A percentile compares a stretch with the other conserved stretches of the same genome.
These are phyloP conservation scores for Cyberlindnera samutprakarnensis DNA, from an alignment of 805 yeast genomes.

Conservation along the genomic window DNA sequence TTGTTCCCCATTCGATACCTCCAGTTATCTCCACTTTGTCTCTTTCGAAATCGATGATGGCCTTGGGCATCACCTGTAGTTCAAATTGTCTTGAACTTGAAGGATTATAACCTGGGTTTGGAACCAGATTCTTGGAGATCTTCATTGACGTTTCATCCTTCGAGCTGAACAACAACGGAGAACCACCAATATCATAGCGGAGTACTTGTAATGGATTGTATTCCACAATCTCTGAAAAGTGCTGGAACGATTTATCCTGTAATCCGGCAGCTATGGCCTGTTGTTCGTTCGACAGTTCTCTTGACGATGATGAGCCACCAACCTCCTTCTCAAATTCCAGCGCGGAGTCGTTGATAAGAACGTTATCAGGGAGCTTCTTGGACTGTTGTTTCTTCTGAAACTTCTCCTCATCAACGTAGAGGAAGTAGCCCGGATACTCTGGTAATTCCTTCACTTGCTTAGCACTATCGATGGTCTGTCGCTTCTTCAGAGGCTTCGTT, in stretches of 20 bases:
- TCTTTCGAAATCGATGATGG: slow-evolving; percentile 74
- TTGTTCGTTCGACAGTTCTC: slow-evolving; percentile 30
- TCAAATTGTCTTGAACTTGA: slow-evolving; percentile 61
- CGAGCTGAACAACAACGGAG: slow-evolving; percentile 63
- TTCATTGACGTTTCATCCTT: slow-evolving; percentile 46
- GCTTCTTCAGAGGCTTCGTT: neutral
- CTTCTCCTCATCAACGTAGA: slow-evolving; percentile 68
- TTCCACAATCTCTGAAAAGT: slow-evolving; percentile 66
- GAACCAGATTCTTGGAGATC: slow-evolving; percentile 35
- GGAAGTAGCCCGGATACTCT: slow-evolving; percentile 54
- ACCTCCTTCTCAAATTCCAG: slow-evolving; percentile 36
- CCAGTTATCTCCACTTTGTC: slow-evolving; percentile 34
- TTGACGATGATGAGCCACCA: slow-evolving; percentile 19
- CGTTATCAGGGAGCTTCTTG: slow-evolving; percentile 39
- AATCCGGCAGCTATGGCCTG: slow-evolving; percentile 46
- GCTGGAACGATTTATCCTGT: slow-evolving; percentile 61
- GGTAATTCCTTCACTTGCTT: slow-evolving; percentile 29
- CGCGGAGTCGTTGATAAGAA: slow-evolving; percentile 44
- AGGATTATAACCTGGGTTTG: slow-evolving; percentile 56
- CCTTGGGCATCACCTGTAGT: slow-evolving; percentile 90
- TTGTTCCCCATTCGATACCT: slow-evolving; percentile 98
- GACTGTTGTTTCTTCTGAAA: slow-evolving; percentile 39
- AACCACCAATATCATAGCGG: slow-evolving; percentile 75
- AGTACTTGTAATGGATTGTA: slow-evolving; percentile 84
- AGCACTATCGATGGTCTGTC: slow-evolving; percentile 12